Conservation (phyloP, 78 protist species). For the Dictyostelium intermedium region DNA sequence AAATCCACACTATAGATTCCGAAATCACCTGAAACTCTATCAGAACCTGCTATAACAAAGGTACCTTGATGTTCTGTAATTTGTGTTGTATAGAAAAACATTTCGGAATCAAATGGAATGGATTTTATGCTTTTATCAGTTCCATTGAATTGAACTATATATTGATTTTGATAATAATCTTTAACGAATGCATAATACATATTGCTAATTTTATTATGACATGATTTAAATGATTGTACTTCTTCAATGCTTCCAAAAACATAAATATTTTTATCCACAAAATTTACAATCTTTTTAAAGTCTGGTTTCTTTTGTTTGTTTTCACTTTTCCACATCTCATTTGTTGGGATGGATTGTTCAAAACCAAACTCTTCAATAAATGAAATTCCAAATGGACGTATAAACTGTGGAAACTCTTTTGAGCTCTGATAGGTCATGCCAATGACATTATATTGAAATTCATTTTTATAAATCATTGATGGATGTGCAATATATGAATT, state of each 20-base stretch:
- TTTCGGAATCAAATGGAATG: neutral
- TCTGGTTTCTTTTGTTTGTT: neutral
- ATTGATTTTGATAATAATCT: neutral
- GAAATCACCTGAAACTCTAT: neutral
- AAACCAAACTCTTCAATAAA: neutral
- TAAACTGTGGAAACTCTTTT: neutral
- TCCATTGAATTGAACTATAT: neutral
- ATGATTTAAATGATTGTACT: neutral
- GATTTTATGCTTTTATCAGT: neutral
- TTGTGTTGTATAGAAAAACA: neutral
- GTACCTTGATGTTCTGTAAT: neutral
- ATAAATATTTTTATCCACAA: neutral
- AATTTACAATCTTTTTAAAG: neutral
- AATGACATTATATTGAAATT: neutral
- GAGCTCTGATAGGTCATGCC: neutral
- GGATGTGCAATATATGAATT: neutral
- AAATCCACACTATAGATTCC: neutral
- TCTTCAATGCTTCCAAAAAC: neutral
- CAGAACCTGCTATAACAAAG: neutral
- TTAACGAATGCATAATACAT: neutral
- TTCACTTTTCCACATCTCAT: neutral
- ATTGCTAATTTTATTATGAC: neutral
- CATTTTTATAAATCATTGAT: neutral
- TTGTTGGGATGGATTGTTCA: neutral
- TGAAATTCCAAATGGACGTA: neutral